Base-by-base conservation (phyloP, 2,329 filamentous ascomycete species). In the Pezicula neosporulosa region DNA sequence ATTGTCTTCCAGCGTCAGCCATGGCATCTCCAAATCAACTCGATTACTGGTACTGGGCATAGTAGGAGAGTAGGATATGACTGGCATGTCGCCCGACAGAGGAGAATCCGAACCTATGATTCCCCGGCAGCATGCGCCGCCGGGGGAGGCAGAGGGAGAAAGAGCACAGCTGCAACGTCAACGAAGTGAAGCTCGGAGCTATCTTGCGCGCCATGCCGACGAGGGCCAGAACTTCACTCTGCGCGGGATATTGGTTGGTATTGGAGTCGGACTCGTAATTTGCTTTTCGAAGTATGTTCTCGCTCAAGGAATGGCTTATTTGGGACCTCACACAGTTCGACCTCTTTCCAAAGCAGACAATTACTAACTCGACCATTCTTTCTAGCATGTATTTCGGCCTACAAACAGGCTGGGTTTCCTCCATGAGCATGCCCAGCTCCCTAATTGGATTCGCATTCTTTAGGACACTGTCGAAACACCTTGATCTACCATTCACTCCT, bases 371-470 rank as follows among this genome's bases (percentile, higher is more conserved):
- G 10, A 13, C 30, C 12, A 33, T 33, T 24, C 30, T 33, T 13
- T 33, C 30, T 3, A 33, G 30, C 67, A 97, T 95, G 77, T 99
- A 97, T 70, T 99, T 99, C 68, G 94, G 94, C n/a, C 77, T 99
- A 30, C 94, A 97, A 72, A 95, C 66, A 13, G 85, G 85, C 58
- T 89, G 85, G 85, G 81, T 89, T 36, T 83, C 86, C 63, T 89
- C 90, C 60, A 97, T 99, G 94, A 89, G 90, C 15, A 97, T 99
- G 91, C 94, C 94, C 0, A 89, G 91, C 1, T 94, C 91, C 19
- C 75, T 99, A 53, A 90, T 99, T 65, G 93, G 94, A 2, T 97
- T 97, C 66, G 93, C 91, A 10, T 87, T 96, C 60, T 99, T 99
- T 77, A 90, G 89, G 63, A 78, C 86, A 6, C 70, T 97, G 1